Evolutionary conservation across 1,284 basidiomycete species (phyloP), one percentile per base, ranked within the genome.

Genomic region (Rhodotorula mucilaginosa): DNA sequence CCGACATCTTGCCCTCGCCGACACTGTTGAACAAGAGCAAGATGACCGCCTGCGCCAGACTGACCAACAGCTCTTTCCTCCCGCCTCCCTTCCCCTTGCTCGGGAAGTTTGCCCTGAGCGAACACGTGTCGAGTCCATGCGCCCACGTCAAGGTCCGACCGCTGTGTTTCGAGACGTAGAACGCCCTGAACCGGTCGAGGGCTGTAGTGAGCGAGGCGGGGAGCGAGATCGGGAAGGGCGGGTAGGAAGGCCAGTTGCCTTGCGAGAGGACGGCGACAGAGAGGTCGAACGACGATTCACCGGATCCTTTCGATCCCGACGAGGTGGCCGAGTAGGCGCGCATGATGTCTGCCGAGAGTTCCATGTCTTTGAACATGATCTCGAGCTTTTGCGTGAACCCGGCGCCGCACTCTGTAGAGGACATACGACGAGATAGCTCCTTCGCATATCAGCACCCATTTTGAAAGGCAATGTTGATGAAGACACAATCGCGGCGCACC

Each of bases 1-100:
- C 93, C 19, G 84, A 81, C 2, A 93, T 80, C 74, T 87, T 86
- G 47, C 76, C 79, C 73, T 61, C 74, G 5, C 26, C 65, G 26
- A 78, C 71, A 2, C 90, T 86, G 78, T 96, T 94, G 85, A 98
- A 99, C n/a, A 93, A 84, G n/a, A 98, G 82, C 1, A 99, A 82
- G 2, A 97, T 87, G 8, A 92, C 81, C 0, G 90, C 89, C 81
- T 99, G 97, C 81, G 92, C 94, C 78, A 97, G 84, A 77, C 91
- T 94, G 73, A 99, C 89, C 15, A 89, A 88, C 54, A 99, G 85
- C 81, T 98, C 95, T 81, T 97, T 97, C 76, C 84, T 82, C 0
- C 88, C 91, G 2, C 83, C 82, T 2, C 44, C 44, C 19, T 47
- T 47, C 23, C 51, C 62, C 26, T 29, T 44, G 69, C 80, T 44